Base-by-base conservation (phyloP, 2,329 filamentous ascomycete genomes). In the Pseudopyricularia cyperi region DNA sequence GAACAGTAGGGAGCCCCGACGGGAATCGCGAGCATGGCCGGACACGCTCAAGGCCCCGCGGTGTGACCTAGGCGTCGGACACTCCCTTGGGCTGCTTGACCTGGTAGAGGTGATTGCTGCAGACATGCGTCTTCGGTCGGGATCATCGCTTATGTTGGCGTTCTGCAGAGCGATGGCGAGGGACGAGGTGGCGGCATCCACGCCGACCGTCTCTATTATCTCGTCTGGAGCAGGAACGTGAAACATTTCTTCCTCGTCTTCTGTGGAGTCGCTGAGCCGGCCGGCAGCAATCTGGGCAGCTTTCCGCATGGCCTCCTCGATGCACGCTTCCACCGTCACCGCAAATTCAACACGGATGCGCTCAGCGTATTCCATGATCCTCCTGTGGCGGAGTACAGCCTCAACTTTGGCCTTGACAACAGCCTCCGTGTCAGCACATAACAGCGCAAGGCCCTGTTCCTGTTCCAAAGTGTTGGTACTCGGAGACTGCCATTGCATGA, bases 401-500 rank as follows among this genome's bases (percentile, higher is more conserved):
- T 98, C 93, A 2, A 97, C 87, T 65, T 98, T 98, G 46, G 85
- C 79, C 61, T 83, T 87, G 26, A 90, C 87, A 37, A 89, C 79
- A 61, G 79, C 83, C 64, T 93, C 89, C 0, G 90, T 97, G 63
- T 98, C 93, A 14, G 87, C 79, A 63, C 89, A 95, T n/a, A 98
- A 71, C 26, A 89, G 67, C 35, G 89, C 85, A 24, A 98, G 72
- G 0, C 93, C 93, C 62, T 94, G 87, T 63, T 97, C 91, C 64
- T 96, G 89, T 56, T 98, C 93, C 15, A 95, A 70, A 0, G 89
- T 93, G 61, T 91, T 91, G 49, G 85, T 86, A 60, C 88, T 90
- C 1, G 93, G 93, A 5, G 91, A 95, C 62, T 95, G 89, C 93
- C 94, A 98, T 64, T 96, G 89, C 58, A 94, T 67, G 6, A 98